Base-by-base conservation (phyloP, 805 yeast genomes). In the Lipomyces starkeyi region DNA sequence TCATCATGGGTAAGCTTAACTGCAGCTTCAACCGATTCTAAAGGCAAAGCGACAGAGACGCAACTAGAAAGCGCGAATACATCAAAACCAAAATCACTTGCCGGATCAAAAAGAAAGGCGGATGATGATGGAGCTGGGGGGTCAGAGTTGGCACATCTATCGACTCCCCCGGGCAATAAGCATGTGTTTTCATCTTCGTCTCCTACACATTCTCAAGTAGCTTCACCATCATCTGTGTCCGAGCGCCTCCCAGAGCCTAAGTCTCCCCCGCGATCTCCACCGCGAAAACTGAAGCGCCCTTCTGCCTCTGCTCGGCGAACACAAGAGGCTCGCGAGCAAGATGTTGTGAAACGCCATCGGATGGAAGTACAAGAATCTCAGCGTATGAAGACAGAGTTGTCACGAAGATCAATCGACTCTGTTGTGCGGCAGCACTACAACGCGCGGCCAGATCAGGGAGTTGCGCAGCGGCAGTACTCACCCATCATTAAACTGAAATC, bases 361-460 rank as follows among this genome's bases (percentile, higher is more conserved):
- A 35, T n/a, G 8, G 61, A 59, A 32, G 27, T 35, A 13, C 59
- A 25, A 8, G 62, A 68, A 54, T 27, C 54, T 9, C 55, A 59
- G 40, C 62, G 64, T 17, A 59, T 37, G 9, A 57, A 59, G 53
- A 47, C 40, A 3, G 69, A 67, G 29, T 58, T 58, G 8, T 52
- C 64, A 29, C 59, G 63, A 32, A 52, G 70, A 9, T 60, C 71
- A 20, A 59, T 86, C 64, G 91, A 90, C 73, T 86, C 86, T 58
- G 84, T 91, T 64, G 96, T 95, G 40, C 83, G 93, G 71, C 83
- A 85, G 60, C 97, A 92, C 78, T 95, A 95, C 78, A 95, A 95
- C 78, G 90, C 90, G 72, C 85, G 96, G 74, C 89, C 97, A 0
- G 85, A 86, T 71, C 86, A 86, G 1, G 87, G 88, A 70, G 80